Base-by-base conservation (phyloP, 257 asterid genomes). In the Paulownia fortunei region DNA sequence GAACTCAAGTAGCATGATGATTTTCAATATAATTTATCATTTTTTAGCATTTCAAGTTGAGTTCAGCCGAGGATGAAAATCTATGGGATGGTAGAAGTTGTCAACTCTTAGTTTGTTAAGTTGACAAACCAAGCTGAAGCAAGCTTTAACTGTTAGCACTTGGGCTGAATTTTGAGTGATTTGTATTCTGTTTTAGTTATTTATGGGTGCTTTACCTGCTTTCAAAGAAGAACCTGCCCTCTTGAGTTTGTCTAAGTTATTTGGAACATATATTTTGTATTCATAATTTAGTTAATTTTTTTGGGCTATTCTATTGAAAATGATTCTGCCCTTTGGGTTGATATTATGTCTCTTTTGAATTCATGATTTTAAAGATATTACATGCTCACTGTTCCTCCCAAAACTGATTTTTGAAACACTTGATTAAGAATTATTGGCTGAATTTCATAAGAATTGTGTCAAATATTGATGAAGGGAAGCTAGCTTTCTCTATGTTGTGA, bases 1-100 rank as follows among this genome's bases (percentile, higher is more conserved):
- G 49, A 36, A 21, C 55, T 19, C 39, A 69, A 24, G 24, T 49
- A 8, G 44, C 30, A 23, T 9, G 46, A 15, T 26, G 8, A 5
- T 24, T 39, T 59, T 73, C n/a, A 5, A 70, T 1, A 0, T 69
- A 73, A 68, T 67, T 34, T 55, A 67, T 56, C 39, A 26, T 32
- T 56, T 37, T 8, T 68, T 77, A 15, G 80, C 56, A 46, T 64
- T 32, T 16, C 16, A 12, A 76, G 27, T 65, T 56, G 62, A 44
- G 61, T 39, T 52, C 16, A 41, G 19, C 15, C 34, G 9, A 42
- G 73, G 44, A 21, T 63, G 56, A 76, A 63, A 34, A 49, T 63
- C 52, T 39, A 11, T 21, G 12, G 12, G 6, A 15, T 67, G 58
- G 58, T 67, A 23, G 39, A 23, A 67, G 19, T 24, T 59, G 11